Conservation (phyloP, 106 monocot species). For the Ottelia alismoides region DNA sequence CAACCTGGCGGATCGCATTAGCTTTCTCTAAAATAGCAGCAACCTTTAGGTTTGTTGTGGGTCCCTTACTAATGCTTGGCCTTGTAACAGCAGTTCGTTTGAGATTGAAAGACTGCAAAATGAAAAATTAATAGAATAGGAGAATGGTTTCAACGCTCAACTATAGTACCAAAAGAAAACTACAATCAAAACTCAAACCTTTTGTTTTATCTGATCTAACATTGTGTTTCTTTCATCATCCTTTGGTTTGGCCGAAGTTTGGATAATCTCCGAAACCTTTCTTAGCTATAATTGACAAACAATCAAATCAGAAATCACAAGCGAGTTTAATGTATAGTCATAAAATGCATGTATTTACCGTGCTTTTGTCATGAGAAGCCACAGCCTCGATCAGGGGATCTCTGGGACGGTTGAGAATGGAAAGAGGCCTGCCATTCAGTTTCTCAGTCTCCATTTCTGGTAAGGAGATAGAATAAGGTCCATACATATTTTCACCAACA, state of each 20-base stretch:
- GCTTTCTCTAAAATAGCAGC: constrained; percentile 95
- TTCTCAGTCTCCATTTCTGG: constrained; percentile 21
- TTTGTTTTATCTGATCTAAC: constrained; percentile 84
- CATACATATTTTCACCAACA: constrained; percentile 23
- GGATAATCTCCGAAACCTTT: constrained; percentile 66
- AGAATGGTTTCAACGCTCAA: too few species aligned
- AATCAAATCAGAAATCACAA: not conserved
- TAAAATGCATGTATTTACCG: constrained; percentile 22
- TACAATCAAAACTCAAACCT: constrained; percentile 47
- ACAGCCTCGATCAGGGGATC: constrained; percentile 92
- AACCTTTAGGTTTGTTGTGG: constrained; percentile 74
- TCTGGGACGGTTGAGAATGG: constrained; percentile 74
- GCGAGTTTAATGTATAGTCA: not conserved
- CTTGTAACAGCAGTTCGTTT: constrained; percentile 47
- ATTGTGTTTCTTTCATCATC: constrained; percentile 44
- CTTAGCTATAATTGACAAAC: constrained; percentile 50
- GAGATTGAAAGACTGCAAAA: constrained; percentile 71
- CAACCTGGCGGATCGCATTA: constrained; percentile 87
- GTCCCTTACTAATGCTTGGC: constrained; percentile 35
- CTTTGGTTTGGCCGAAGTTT: constrained; percentile 28
- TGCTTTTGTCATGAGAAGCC: constrained; percentile 93
- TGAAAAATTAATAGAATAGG: too few species aligned
- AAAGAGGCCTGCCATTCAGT: constrained; percentile 27
- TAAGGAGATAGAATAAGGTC: constrained; percentile 18
- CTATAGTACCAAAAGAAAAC: too few species aligned